Evolutionary conservation across 306 rosid genomes (phyloP).

Genomic region (Cicer arietinum): DNA sequence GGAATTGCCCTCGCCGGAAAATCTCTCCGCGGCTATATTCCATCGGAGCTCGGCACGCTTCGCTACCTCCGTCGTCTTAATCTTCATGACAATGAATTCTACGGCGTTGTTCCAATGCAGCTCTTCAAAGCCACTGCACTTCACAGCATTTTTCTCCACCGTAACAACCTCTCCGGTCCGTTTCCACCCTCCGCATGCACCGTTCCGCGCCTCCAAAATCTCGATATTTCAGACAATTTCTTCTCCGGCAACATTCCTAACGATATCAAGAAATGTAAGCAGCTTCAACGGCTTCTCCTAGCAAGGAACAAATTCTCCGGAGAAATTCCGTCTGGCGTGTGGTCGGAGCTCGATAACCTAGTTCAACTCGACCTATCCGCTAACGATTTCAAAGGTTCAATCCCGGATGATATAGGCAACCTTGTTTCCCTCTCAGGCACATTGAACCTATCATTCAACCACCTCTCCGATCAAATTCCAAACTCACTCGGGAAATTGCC

Average conservation of each 20-base stretch:
- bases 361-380: conserved; percentile 80
- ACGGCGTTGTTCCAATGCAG: conserved; percentile 78
- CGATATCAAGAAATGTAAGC: conserved; percentile 60
- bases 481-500: conserved; percentile 74
- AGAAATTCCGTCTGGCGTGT: conserved; percentile 64
- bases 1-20: conserved; percentile 77
- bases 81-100: conserved; percentile 74
- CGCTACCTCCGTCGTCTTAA: conserved; percentile 86
- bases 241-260: conserved; percentile 64
- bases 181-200: conserved; percentile 71
- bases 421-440: conserved; percentile 75
- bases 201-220: conserved; percentile 76
- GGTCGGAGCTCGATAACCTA: conserved; percentile 61
- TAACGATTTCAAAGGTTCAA: conserved; percentile 67
- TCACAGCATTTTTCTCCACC: conserved; percentile 83
- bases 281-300: conserved; percentile 70
- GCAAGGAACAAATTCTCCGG: conserved; percentile 72
- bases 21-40: conserved; percentile 77
- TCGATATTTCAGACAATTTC: conserved; percentile 85
- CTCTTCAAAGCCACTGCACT: conserved; percentile 92
- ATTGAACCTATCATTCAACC: conserved; percentile 84
- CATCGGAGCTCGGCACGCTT: conserved; percentile 85
- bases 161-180: conserved; percentile 85
- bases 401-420: conserved; percentile 68
- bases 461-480: conserved; percentile 72